Evolutionary conservation across 2,329 filamentous ascomycete species (phyloP).

Genomic region (Alternaria solani): DNA sequence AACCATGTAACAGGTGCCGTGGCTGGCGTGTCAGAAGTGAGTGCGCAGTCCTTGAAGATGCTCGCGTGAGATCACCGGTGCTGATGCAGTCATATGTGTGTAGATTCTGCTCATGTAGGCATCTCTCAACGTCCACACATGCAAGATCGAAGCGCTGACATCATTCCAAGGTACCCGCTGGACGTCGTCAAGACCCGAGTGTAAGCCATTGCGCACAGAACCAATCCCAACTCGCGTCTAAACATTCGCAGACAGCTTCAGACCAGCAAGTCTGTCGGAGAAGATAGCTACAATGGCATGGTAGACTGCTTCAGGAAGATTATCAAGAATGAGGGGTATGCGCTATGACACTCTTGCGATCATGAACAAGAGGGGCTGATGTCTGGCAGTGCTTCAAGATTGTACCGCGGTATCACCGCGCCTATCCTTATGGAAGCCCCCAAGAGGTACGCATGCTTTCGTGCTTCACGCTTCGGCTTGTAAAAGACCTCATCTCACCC

Average conservation of each 20-base stretch:
- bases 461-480: neutral
- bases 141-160: slow-evolving; percentile 3
- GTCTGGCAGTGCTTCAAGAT: slow-evolving; percentile 73
- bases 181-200: slow-evolving; percentile 98
- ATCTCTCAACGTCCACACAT: neutral
- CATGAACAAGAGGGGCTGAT: slow-evolving; percentile 22
- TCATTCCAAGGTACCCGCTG: slow-evolving; percentile 84
- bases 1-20: slow-evolving; percentile 72
- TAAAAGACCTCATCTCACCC: slow-evolving; percentile 9
- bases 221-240: slow-evolving; percentile 24
- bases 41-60: slow-evolving; percentile 45
- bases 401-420: slow-evolving; percentile 94
- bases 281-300: slow-evolving; percentile 95
- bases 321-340: slow-evolving; percentile 90
- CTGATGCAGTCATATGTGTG: slow-evolving; percentile 38
- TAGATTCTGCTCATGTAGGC: slow-evolving; percentile 86
- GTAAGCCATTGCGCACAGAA: slow-evolving; percentile 62
- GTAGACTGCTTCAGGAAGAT: slow-evolving; percentile 98
- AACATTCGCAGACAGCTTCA: slow-evolving; percentile 77
- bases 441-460: slow-evolving; percentile 65
- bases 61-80: slow-evolving; percentile 21
- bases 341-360: slow-evolving; percentile 27
- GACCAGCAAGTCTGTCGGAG: slow-evolving; percentile 73
- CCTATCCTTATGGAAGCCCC: slow-evolving; percentile 98
- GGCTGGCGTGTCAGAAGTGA: slow-evolving; percentile 95